A percentile compares a stretch with the other conserved stretches of the same genome.
Evolutionary conservation across 208 protist genomes (phyloP).

Genomic region (Leptomonas seymouri): DNA sequence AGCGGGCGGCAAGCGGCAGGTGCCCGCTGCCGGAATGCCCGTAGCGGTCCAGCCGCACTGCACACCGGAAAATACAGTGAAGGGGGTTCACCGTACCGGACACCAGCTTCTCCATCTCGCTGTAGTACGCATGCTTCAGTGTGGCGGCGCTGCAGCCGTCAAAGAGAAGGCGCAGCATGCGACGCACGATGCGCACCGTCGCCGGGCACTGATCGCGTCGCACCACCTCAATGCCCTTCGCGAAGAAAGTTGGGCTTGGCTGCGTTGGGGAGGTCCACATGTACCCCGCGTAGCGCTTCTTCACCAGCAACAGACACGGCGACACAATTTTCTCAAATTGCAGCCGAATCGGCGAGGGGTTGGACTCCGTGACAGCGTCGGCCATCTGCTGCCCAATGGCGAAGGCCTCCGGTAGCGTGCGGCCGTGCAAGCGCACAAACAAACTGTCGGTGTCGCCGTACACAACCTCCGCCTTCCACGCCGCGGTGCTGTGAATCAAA

Average conservation of each 20-base stretch:
- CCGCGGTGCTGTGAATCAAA: constrained; percentile 95
- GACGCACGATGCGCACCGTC: constrained; percentile 43
- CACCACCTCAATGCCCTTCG: constrained; percentile 99
- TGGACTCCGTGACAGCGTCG: constrained; percentile 92
- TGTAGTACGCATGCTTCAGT: constrained; percentile 40
- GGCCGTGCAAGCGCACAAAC: constrained; percentile 93
- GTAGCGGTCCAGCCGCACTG: constrained; percentile 79
- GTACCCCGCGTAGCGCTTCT: constrained; percentile 99
- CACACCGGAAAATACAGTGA: constrained; percentile 77
- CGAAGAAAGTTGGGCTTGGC: constrained; percentile 96
- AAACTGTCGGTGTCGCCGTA: constrained; percentile 99
- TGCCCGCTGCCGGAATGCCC: constrained; percentile 22
- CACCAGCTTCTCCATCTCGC: constrained; percentile 52
- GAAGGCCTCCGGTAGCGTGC: constrained; percentile 69
- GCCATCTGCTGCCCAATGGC: constrained; percentile 77
- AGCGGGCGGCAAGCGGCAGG: constrained; percentile 64
- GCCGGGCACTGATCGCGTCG: constrained; percentile 98
- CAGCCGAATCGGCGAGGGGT: constrained; percentile 96
- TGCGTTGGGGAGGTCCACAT: constrained; percentile 96
- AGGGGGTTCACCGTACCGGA: constrained; percentile 51
- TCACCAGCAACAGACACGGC: constrained; percentile 99
- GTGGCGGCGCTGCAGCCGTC: constrained; percentile 30
- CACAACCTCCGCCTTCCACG: constrained; percentile 96
- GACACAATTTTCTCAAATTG: constrained; percentile 99
- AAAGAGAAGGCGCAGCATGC: constrained; percentile 64